Percentiles rank a stretch among this genome's conserved stretches.
Evolutionary conservation across 1,139 yeast genomes (phyloP).

Genomic region (Geotrichum bryndzae): DNA sequence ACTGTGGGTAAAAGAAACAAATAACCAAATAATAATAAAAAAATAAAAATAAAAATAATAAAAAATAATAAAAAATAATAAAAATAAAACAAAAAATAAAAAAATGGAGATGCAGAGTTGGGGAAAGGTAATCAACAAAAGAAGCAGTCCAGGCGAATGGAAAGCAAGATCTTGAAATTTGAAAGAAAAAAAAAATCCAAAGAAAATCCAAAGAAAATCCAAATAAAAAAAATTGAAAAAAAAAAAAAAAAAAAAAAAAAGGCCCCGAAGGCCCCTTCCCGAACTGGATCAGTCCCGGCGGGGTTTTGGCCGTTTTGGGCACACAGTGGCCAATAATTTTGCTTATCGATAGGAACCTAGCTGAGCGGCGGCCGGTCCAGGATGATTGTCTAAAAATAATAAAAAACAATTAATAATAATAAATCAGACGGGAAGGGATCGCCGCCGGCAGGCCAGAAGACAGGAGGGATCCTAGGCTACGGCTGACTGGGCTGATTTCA

Average conservation of each 20-base stretch:
- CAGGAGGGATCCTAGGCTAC: not conserved
- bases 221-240: not conserved
- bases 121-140: not conserved
- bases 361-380: not conserved
- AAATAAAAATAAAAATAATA: not conserved
- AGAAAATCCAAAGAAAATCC: not conserved
- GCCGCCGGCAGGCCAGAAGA: too few relatives aligned
- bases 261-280: not conserved
- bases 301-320: not conserved
- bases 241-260: not conserved
- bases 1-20: not conserved
- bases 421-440: not conserved
- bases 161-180: not conserved
- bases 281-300: not conserved
- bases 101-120: not conserved
- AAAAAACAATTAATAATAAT: not conserved
- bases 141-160: not conserved
- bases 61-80: not conserved
- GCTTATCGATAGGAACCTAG: not conserved
- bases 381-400: not conserved
- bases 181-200: not conserved
- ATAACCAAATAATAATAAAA: not conserved
- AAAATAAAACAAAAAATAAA: not conserved
- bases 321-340: not conserved
- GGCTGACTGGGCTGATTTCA: not conserved